These are phyloP conservation scores for Dactylellina haptotyla DNA, from an alignment of 2,329 filamentous ascomycete species.

Conservation along the genomic window DNA sequence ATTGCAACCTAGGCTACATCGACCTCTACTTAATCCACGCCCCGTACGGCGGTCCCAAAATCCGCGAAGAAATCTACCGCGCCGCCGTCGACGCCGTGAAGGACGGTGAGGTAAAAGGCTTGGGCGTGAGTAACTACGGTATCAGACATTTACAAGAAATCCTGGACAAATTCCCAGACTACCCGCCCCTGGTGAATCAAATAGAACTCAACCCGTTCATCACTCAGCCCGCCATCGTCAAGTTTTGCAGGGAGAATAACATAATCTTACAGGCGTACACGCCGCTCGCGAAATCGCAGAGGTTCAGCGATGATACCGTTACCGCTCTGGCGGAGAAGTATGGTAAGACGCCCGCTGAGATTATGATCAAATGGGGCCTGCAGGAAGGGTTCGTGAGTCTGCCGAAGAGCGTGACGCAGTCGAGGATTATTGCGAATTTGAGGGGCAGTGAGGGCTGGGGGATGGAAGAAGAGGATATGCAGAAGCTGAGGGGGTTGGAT, in stretches of 20 bases:
- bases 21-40: conserved; percentile 83
- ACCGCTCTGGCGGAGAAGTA: conserved; percentile 73
- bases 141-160: conserved; percentile 76
- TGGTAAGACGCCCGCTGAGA: conserved; percentile 74
- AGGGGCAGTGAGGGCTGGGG: conserved; percentile 69
- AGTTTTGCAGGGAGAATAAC: conserved; percentile 72
- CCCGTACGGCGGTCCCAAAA: conserved; percentile 77
- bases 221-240: conserved; percentile 72
- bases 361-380: conserved; percentile 80
- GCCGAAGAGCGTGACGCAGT: conserved; percentile 75
- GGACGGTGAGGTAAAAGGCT: conserved; percentile 75
- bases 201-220: conserved; percentile 87
- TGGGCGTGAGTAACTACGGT: conserved; percentile 82
- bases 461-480: conserved; percentile 73
- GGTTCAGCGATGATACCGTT: conserved; percentile 75
- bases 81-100: conserved; percentile 79
- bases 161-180: conserved; percentile 70
- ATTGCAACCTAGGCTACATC: conserved; percentile 76
- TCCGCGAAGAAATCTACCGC: conserved; percentile 76
- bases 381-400: conserved; percentile 78
- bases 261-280: conserved; percentile 84
- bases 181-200: conserved; percentile 78
- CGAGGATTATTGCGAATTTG: conserved; percentile 74
- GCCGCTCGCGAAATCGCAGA: conserved; percentile 75
- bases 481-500: conserved; percentile 72